These are phyloP conservation scores for Termitomyces sp. DNA, from an alignment of 768 basidiomycete species.

Conservation along the genomic window DNA sequence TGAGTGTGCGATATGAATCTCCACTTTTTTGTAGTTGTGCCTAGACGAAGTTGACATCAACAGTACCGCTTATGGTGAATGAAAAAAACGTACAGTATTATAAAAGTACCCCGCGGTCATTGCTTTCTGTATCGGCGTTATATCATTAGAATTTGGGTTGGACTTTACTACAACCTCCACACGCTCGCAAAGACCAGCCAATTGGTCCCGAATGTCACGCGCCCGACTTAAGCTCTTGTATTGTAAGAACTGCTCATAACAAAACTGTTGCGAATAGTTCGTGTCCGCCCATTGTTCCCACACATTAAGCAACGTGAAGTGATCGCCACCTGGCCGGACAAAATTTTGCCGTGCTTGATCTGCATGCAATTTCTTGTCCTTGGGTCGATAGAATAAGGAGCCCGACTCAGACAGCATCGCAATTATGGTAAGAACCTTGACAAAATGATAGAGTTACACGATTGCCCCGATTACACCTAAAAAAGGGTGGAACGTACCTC, in stretches of 20 bases:
- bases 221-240: constrained; percentile 93
- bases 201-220: constrained; percentile 92
- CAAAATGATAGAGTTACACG: neutral
- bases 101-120: constrained; percentile 95
- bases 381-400: constrained; percentile 94
- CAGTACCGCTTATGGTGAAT: neutral
- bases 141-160: constrained; percentile 91
- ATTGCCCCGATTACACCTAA: neutral
- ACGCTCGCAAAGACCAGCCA: constrained; percentile 92
- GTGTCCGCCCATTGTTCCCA: constrained; percentile 99
- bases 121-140: constrained; percentile 91
- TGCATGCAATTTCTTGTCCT: constrained; percentile 96
- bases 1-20: constrained; percentile 94
- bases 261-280: constrained; percentile 94
- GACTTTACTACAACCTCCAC: constrained; percentile 88
- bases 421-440: constrained; percentile 89
- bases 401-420: constrained; percentile 95
- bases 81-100: constrained; percentile 59
- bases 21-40: constrained; percentile 93
- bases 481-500: constrained; percentile 51
- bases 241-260: constrained; percentile 92
- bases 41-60: constrained; percentile 26
- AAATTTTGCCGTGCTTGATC: constrained; percentile 98
- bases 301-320: constrained; percentile 95
- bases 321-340: constrained; percentile 91